Evolutionary conservation across 768 basidiomycete species (phyloP).

Genomic region (Tremella mesenterica): DNA sequence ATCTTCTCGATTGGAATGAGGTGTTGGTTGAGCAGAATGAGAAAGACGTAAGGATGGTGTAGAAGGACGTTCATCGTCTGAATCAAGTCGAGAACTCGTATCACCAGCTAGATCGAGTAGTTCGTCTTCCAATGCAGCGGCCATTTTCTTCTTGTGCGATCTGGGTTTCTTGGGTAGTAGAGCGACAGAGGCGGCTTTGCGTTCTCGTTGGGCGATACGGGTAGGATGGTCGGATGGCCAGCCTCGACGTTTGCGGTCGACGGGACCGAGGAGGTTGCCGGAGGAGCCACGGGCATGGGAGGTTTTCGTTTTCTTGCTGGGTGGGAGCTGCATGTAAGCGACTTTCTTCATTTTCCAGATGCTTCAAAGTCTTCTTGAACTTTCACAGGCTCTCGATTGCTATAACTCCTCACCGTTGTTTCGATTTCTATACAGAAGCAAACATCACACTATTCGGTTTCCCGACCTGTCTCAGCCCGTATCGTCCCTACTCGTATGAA

Average conservation of each 20-base stretch:
- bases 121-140: constrained; percentile 33
- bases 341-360: too few species aligned
- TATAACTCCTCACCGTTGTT: too few species aligned
- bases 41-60: too few species aligned
- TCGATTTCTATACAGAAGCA: too few species aligned
- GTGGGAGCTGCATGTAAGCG: background rate
- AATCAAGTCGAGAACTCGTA: constrained; percentile 2
- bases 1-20: constrained; percentile 8
- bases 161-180: background rate
- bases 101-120: constrained; percentile 33
- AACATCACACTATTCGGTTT: too few species aligned
- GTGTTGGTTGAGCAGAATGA: background rate
- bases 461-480: too few species aligned
- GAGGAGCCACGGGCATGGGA: background rate
- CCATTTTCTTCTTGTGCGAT: constrained; percentile 4
- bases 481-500: too few species aligned
- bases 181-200: constrained; percentile 15
- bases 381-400: too few species aligned
- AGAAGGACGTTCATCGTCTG: background rate
- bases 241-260: constrained; percentile 13
- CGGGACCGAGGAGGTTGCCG: background rate
- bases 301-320: background rate
- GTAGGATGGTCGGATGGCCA: constrained; percentile 20
- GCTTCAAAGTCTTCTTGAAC: too few species aligned
- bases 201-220: constrained; percentile 13